Evolutionary conservation across 331 rosid species (phyloP).

Genomic region (Acacia concinna): DNA sequence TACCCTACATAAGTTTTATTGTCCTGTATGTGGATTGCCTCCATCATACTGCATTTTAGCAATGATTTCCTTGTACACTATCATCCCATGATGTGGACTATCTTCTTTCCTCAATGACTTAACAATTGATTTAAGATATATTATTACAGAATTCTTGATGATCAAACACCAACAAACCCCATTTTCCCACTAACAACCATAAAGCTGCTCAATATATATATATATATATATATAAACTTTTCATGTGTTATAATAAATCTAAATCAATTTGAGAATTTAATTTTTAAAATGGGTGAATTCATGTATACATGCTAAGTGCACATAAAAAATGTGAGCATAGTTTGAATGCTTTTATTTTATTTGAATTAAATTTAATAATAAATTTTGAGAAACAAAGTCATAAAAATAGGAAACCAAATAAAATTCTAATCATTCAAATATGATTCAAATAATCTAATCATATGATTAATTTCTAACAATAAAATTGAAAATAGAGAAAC

Average conservation of each 20-base stretch:
- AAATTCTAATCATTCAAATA: no score
- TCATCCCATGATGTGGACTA: not conserved
- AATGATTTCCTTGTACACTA: slow-evolving; percentile 24
- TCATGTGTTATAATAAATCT: not conserved
- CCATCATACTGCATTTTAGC: not conserved
- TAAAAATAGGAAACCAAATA: no score
- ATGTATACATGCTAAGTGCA: not conserved
- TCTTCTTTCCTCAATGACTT: not conserved
- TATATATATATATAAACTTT: not conserved
- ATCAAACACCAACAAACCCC: not conserved
- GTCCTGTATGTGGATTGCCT: not conserved
- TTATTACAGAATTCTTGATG: not conserved
- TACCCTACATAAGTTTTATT: slow-evolving; percentile 36
- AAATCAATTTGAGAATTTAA: no score
- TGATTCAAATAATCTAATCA: no score
- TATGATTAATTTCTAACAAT: no score
- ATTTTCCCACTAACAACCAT: not conserved
- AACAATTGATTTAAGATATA: not conserved
- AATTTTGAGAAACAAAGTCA: no score
- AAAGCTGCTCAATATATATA: not conserved
- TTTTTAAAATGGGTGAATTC: not conserved
- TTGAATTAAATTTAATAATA: not conserved
- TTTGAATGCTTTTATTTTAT: not conserved
- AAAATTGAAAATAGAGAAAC: no score
- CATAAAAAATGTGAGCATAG: no score